Evolutionary conservation across 2,329 filamentous ascomycete species (phyloP).

Genomic region (Fragosphaeria purpurea): DNA sequence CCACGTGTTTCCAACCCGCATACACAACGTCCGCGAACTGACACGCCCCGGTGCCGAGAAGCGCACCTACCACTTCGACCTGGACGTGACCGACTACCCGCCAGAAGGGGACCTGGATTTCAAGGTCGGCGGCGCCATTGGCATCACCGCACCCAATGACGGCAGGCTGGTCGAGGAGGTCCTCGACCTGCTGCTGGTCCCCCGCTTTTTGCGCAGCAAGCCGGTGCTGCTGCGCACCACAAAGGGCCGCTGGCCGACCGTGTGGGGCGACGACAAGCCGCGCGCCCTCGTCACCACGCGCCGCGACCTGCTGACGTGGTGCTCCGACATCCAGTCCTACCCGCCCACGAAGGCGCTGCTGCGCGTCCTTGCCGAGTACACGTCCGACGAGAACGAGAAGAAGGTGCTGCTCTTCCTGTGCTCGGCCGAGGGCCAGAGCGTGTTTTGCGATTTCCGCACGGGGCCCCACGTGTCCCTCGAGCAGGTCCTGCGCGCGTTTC

Average conservation of each 20-base stretch:
- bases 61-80: conserved; percentile 92
- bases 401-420: conserved; percentile 80
- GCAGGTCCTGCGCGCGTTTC: conserved; percentile 85
- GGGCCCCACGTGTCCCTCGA: conserved; percentile 75
- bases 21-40: conserved; percentile 76
- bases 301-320: conserved; percentile 90
- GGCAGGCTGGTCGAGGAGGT: conserved; percentile 68
- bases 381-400: conserved; percentile 69
- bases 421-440: conserved; percentile 80
- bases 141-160: conserved; percentile 82
- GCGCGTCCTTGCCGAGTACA: conserved; percentile 76
- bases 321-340: conserved; percentile 84
- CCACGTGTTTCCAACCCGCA: conserved; percentile 79
- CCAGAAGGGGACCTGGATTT: conserved; percentile 79
- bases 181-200: conserved; percentile 71
- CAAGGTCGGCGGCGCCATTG: conserved; percentile 92
- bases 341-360: conserved; percentile 82
- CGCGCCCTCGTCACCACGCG: conserved; percentile 84
- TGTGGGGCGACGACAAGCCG: conserved; percentile 86
- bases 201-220: conserved; percentile 74
- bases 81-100: conserved; percentile 89
- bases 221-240: conserved; percentile 69
- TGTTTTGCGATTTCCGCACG: conserved; percentile 90
- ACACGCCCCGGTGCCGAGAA: conserved; percentile 87
- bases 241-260: conserved; percentile 85